A percentile compares a stretch with the other conserved stretches of the same genome.
These are phyloP conservation scores for Dryas drummondii DNA, from an alignment of 306 rosid genomes.

Conservation along the genomic window DNA sequence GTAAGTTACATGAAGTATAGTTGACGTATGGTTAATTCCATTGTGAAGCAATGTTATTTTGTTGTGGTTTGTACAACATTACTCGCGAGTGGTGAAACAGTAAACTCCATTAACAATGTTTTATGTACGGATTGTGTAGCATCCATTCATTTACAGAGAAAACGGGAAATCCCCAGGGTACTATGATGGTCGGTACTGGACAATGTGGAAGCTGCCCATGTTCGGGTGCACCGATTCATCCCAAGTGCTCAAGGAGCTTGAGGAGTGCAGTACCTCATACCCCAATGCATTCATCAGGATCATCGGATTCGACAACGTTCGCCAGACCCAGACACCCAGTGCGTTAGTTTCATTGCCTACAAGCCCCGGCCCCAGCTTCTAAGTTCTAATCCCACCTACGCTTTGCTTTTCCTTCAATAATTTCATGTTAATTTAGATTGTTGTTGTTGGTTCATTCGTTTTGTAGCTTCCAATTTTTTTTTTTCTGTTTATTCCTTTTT, in stretches of 20 bases:
- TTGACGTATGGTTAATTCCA: no score
- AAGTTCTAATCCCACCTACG: neutral
- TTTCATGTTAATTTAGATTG: no score
- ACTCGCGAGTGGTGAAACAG: no score
- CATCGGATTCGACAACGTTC: conserved; percentile 82
- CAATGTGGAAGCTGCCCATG: conserved; percentile 97
- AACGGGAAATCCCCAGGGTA: conserved; percentile 62
- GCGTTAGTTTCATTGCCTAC: conserved; percentile 86
- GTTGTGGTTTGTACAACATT: no score
- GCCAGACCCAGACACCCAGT: conserved; percentile 83
- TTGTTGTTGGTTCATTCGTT: neutral
- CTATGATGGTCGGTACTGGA: conserved; percentile 90
- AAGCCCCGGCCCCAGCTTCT: conserved; percentile 37
- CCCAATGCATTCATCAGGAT: conserved; percentile 52
- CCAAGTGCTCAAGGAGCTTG: conserved; percentile 55
- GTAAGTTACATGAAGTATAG: no score
- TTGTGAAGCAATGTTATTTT: no score
- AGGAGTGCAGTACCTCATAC: conserved; percentile 42
- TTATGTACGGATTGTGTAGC: conserved; percentile 27
- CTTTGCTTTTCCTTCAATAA: neutral
- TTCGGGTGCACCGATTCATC: conserved; percentile 59
- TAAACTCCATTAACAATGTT: no score
- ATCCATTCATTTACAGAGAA: conserved; percentile 55
- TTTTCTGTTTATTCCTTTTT: neutral
- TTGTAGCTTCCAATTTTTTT: neutral